These are phyloP conservation scores for Glaciozyma martinii DNA, from an alignment of 768 basidiomycete genomes.

Conservation along the genomic window DNA sequence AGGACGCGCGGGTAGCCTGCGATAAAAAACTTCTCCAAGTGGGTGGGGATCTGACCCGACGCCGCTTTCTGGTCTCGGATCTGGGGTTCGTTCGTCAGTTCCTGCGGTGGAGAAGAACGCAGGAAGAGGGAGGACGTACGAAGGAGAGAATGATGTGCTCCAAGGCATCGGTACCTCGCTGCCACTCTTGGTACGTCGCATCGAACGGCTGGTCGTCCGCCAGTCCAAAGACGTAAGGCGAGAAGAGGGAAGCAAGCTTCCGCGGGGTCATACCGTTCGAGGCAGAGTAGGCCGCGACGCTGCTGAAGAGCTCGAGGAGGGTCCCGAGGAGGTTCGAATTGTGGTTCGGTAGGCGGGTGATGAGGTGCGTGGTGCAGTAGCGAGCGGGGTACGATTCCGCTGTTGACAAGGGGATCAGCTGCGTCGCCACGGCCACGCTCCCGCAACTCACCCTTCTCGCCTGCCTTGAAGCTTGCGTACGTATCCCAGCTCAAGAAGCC, in stretches of 20 bases:
- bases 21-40: slow-evolving; percentile 92
- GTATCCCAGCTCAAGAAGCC: slow-evolving; percentile 78
- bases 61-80: slow-evolving; percentile 44
- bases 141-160: slow-evolving; percentile 89
- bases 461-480: slow-evolving; percentile 69
- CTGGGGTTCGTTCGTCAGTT: slow-evolving; percentile 26
- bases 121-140: slow-evolving; percentile 76
- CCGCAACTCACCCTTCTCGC: slow-evolving; percentile 63
- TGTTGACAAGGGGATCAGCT: slow-evolving; percentile 31
- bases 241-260: slow-evolving; percentile 75
- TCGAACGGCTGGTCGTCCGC: slow-evolving; percentile 44
- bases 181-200: slow-evolving; percentile 58
- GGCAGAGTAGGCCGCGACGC: slow-evolving; percentile 72
- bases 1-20: slow-evolving; percentile 67
- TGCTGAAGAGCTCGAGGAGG: slow-evolving; percentile 68
- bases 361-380: slow-evolving; percentile 59
- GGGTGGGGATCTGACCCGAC: slow-evolving; percentile 59
- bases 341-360: slow-evolving; percentile 44
- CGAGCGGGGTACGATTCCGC: slow-evolving; percentile 60
- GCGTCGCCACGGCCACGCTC: no score
- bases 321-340: slow-evolving; percentile 51
- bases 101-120: slow-evolving; percentile 41
- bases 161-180: slow-evolving; percentile 72
- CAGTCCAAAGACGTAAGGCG: slow-evolving; percentile 60
- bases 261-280: slow-evolving; percentile 84